Base-by-base conservation (phyloP, 805 yeast genomes). In the Sugiyamaella lignohabitans region DNA sequence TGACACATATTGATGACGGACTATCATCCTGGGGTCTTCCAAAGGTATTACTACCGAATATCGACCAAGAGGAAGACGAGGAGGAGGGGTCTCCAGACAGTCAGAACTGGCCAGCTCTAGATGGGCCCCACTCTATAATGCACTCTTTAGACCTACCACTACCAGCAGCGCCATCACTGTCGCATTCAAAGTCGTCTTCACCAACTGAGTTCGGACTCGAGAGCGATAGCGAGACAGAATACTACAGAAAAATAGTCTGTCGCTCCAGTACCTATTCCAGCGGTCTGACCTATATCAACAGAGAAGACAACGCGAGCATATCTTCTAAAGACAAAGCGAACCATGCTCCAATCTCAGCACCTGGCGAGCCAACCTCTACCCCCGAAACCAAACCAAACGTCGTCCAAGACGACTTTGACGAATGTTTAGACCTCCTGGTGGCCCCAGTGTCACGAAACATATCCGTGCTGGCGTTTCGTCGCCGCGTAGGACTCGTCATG, bases 11-110 rank as follows among this genome's bases (percentile, higher is more conserved):
- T 2, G 62, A 59, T 34, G 62, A 59, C 23, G 62, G 61, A 3
- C 48, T 60, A 5, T 52, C 57, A 10, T 53, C 50, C 14, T 60
- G 64, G 64, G 64, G 64, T 1, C 51, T 60, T 4, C 64, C 64
- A 4, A 27, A 56, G 51, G 47, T 49, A 46, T 20, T 36, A 11
- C 8, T 27, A 27, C 21, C 23, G 4, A n/a, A n/a, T n/a, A n/a
- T n/a, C n/a, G n/a, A n/a, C n/a, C n/a, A n/a, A n/a, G n/a, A n/a
- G n/a, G n/a, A n/a, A n/a, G 41, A 38, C 29, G 41, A n/a, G 14
- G 16, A 20, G n/a, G 21, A 38, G 3, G 6, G 8, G 3, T 18
- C n/a, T 16, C 41, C 41, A 17, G 19, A 18, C 8, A 8, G 11
- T 8, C 8, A 8, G 14, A n/a, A n/a, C n/a, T n/a, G n/a, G n/a